Conservation (phyloP, 495 filamentous ascomycete species). For the Pyronema domesticum region DNA sequence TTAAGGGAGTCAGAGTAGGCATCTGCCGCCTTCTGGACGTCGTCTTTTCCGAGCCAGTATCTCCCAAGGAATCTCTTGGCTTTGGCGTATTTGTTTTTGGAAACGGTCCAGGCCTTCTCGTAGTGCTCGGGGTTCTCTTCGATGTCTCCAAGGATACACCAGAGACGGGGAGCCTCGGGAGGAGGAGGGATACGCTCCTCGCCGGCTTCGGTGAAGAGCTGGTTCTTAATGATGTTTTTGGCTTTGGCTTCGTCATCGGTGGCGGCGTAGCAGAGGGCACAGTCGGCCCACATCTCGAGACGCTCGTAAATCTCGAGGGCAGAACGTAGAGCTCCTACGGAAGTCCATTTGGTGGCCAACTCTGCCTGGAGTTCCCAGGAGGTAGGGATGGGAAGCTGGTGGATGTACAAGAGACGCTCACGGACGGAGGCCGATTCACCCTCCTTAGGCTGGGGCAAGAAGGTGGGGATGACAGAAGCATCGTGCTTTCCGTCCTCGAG, state of each 20-base stretch:
- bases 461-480: slow-evolving; percentile 37
- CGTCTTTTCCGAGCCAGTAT: slow-evolving; percentile 44
- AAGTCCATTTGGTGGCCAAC: slow-evolving; percentile 76
- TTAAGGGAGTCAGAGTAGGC: slow-evolving; percentile 60
- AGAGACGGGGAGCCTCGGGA: slow-evolving; percentile 66
- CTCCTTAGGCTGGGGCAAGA: slow-evolving; percentile 61
- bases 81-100: slow-evolving; percentile 57
- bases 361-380: slow-evolving; percentile 90
- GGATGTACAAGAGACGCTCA: slow-evolving; percentile 66
- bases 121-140: slow-evolving; percentile 56
- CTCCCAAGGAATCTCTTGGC: slow-evolving; percentile 78
- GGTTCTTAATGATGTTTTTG: slow-evolving; percentile 48
- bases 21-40: slow-evolving; percentile 50
- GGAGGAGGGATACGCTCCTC: slow-evolving; percentile 43
- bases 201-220: slow-evolving; percentile 43
- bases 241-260: slow-evolving; percentile 76
- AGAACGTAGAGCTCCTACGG: slow-evolving; percentile 67
- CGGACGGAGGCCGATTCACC: slow-evolving; percentile 58
- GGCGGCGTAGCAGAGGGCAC: slow-evolving; percentile 69
- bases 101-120: slow-evolving; percentile 77
- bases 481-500: slow-evolving; percentile 19
- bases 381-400: slow-evolving; percentile 62
- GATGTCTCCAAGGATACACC: slow-evolving; percentile 88
- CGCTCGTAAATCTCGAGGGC: slow-evolving; percentile 94
- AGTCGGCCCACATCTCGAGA: slow-evolving; percentile 88